phyloP scores from a whole-genome alignment of 202 grass and related monocot genomes.

The Carex sylvatica region DNA sequence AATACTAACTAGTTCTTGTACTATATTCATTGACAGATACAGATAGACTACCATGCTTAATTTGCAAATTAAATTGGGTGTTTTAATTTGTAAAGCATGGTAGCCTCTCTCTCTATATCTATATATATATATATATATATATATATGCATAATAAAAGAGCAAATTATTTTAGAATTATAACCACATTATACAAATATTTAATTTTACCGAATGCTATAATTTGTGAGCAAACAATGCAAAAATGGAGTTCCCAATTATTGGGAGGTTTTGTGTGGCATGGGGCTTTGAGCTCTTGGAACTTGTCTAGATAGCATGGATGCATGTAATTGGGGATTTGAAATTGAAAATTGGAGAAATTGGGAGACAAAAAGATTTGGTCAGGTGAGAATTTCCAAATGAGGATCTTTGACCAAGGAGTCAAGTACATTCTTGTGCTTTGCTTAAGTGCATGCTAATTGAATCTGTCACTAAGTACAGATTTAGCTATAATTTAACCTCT shows the following conservation, averaged over 20 bases:
- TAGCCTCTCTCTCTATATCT: no score
- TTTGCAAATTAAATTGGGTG: no score
- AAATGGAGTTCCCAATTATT: constrained; percentile 28
- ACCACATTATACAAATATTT: background rate
- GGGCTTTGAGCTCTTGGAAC: constrained; percentile 68
- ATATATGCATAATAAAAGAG: background rate
- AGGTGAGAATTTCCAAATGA: background rate
- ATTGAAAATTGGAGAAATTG: background rate
- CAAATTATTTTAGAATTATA: background rate
- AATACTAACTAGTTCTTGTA: no score
- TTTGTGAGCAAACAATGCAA: background rate
- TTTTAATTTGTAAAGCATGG: no score
- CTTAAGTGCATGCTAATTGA: background rate
- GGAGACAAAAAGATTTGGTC: background rate
- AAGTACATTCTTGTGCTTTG: background rate
- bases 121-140: no score
- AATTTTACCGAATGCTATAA: background rate
- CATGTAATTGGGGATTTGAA: constrained; percentile 27
- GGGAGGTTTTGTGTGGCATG: constrained; percentile 29
- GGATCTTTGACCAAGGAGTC: constrained; percentile 26
- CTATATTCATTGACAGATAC: no score
- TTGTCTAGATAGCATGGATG: constrained; percentile 19
- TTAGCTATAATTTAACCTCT: background rate
- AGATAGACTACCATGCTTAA: no score
- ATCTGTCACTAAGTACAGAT: background rate